Evolutionary conservation across 768 basidiomycete genomes (phyloP).

Genomic region (Lepiota subincarnata): DNA sequence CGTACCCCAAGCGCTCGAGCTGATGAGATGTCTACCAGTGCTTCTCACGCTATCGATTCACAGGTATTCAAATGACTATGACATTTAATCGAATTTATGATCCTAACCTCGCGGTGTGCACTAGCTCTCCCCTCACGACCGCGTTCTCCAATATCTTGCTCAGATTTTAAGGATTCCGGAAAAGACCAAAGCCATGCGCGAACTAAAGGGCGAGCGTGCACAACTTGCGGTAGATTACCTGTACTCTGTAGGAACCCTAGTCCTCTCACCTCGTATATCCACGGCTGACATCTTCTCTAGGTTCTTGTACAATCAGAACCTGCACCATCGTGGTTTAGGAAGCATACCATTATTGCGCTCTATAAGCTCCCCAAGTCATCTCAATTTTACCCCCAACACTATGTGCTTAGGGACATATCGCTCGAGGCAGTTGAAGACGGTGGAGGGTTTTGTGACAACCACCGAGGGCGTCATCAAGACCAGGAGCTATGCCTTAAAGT

Average conservation of each 20-base stretch:
- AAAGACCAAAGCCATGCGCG: neutral
- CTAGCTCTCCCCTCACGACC: too few species aligned
- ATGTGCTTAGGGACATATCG: neutral
- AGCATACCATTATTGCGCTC: neutral
- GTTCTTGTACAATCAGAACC: neutral
- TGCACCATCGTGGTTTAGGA: neutral
- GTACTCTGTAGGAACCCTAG: neutral
- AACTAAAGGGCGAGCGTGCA: neutral
- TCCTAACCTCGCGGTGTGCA: too few species aligned
- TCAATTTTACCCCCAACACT: neutral
- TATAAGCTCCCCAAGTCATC: constrained; percentile 20
- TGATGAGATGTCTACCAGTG: too few species aligned
- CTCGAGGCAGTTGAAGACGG: neutral
- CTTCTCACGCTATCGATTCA: too few species aligned
- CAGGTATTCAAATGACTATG: too few species aligned
- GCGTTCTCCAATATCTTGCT: neutral
- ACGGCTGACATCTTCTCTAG: neutral
- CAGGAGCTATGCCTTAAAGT: constrained; percentile 20
- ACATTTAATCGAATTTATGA: too few species aligned
- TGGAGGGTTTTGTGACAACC: neutral
- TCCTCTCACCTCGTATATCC: neutral
- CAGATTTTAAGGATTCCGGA: neutral
- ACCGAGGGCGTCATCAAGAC: neutral
- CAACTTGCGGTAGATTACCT: neutral
- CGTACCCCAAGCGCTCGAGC: too few species aligned